These are phyloP conservation scores for Pholiota molesta DNA, from an alignment of 768 basidiomycete genomes.

Conservation along the genomic window DNA sequence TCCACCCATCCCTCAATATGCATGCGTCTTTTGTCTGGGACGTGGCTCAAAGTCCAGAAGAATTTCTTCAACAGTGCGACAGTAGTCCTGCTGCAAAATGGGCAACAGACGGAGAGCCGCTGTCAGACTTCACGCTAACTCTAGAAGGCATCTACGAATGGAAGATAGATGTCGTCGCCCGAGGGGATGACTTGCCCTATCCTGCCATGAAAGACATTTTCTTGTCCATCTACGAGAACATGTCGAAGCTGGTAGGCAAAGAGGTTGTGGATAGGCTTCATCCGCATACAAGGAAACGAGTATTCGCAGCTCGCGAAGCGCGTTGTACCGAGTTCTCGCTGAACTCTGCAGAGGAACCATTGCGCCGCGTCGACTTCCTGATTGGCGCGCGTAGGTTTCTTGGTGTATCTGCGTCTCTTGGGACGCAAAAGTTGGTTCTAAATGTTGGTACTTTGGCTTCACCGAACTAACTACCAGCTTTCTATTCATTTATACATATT, in stretches of 20 bases:
- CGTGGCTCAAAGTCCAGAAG: not conserved
- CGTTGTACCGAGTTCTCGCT: conserved; percentile 1
- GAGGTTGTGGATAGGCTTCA: not conserved
- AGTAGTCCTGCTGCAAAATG: not conserved
- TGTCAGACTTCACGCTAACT: not conserved
- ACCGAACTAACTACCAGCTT: not conserved
- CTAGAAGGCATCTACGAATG: conserved; percentile 3
- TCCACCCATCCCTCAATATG: not conserved
- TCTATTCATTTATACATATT: too few relatives aligned
- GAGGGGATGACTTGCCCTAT: not conserved
- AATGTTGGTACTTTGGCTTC: not conserved
- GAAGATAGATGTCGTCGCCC: not conserved
- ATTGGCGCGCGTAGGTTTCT: conserved; percentile 2
- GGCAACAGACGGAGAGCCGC: not conserved
- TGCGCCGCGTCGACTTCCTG: conserved; percentile 6
- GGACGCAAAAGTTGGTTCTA: not conserved
- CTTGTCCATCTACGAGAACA: not conserved
- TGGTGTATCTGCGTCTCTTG: not conserved
- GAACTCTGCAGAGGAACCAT: not conserved
- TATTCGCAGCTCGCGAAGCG: not conserved
- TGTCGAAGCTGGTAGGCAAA: not conserved
- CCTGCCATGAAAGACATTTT: not conserved
- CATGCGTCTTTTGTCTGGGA: conserved; percentile 3
- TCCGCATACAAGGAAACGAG: not conserved
- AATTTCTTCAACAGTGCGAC: not conserved